Evolutionary conservation across 2,329 filamentous ascomycete species (phyloP), one percentile per base, ranked within the genome.

Genomic region (Dactylonectria estremocensis): DNA sequence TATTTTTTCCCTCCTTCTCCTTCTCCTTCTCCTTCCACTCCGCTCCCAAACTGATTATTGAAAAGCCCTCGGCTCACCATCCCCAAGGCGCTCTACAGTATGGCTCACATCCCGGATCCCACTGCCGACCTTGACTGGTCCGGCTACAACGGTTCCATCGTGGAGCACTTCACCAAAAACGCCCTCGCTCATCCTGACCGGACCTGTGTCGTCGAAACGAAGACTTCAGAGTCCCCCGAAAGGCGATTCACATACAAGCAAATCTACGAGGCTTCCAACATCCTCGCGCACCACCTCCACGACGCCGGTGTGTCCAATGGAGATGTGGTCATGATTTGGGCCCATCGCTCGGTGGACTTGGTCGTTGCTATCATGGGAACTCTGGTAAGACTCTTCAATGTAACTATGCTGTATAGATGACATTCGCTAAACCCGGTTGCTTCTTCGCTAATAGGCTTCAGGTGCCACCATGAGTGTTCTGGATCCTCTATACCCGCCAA

Each of bases 321-420:
- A 8, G 95, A 98, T 77, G 94, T 97, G 2, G 95, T 97, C 76
- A 97, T 97, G 93, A 93, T 96, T 72, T 98, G 91, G 78, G 94
- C 94, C 58, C 89, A 97, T 81, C 90, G 95, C 65, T 90, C 72
- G 31, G 95, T 97, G 31, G 87, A 89, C 33, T 80, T 90, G 11
- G 84, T 89, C 35, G 76, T 84, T 49, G 93, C 92, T 40, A 90
- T 95, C 60, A 97, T 97, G 94, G 95, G 95, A 67, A 88, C 87
- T 20, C 78, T 90, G 78, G 69, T 70, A 52, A 37, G 67, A n/a
- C 22, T 22, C 20, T 6, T 9, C 16, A 2, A 20, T 50, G 3
- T 37, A 33, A 55, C 20, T 5, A 45, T 35, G 5, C 3, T n/a
- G 28, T 9, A 6, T n/a, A 48, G 20, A 49, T 7, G 8, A 13